phyloP scores from a whole-genome alignment of 768 basidiomycete genomes.

The Royoungia palumana region DNA sequence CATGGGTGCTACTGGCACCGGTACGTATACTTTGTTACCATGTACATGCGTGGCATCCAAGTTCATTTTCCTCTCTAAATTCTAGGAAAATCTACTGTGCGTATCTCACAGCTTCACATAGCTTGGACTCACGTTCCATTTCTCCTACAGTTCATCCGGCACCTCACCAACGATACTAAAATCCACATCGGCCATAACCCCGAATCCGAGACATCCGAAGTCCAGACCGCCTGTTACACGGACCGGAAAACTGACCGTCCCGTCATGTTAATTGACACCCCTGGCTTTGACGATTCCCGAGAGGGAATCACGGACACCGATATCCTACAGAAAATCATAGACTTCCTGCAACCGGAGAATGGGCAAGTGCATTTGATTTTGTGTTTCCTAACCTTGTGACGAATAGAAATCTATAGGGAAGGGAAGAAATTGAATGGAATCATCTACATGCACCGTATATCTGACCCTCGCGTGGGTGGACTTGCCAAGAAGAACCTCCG shows the following conservation, averaged over 20 bases:
- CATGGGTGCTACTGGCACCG: constrained; percentile 9
- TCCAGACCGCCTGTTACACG: background rate
- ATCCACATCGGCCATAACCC: constrained; percentile 6
- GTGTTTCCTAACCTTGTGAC: background rate
- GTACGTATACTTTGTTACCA: background rate
- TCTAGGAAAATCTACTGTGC: constrained; percentile 8
- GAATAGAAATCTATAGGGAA: background rate
- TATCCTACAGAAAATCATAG: constrained; percentile 15
- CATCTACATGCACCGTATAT: constrained; percentile 47
- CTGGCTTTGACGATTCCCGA: constrained; percentile 11
- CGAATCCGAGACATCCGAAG: constrained; percentile 6
- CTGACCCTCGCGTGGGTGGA: constrained; percentile 42
- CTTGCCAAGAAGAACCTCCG: constrained; percentile 40
- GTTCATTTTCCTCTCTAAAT: background rate
- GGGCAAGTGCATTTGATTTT: background rate
- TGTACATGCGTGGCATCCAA: background rate
- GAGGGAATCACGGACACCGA: constrained; percentile 7
- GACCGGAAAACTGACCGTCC: background rate
- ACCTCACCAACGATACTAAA: constrained; percentile 1
- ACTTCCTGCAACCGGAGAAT: background rate
- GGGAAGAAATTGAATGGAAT: constrained; percentile 37
- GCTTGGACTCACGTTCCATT: background rate
- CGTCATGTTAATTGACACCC: constrained; percentile 20
- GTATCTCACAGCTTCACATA: background rate
- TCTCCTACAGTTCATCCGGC: constrained; percentile 1